Evolutionary conservation across 208 protist species (phyloP), one percentile per base, ranked within the genome.

Genomic region (Trypanosoma platydactyli): DNA sequence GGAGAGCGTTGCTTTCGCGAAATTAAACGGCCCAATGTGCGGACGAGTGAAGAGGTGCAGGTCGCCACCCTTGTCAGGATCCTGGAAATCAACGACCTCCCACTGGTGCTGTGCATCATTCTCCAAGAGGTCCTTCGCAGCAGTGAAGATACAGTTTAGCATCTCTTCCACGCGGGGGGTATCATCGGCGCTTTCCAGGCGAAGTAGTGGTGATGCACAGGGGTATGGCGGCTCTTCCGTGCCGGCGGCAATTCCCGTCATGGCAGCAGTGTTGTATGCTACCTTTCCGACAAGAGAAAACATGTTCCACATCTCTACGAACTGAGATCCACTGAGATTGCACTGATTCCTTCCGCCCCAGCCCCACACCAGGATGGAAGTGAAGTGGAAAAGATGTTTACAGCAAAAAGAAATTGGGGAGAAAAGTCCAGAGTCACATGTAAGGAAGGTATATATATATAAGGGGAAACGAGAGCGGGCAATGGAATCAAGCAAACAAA

Each of bases 191-290:
- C 76, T 67, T 11, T 86, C 72, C 40, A 95, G 74, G 16, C 71
- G 71, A 18, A 79, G 74, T 49, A 92, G 74, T 5, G 89, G 89
- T n/a, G 91, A 53, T 5, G 89, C 81, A 55, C 89, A 95, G 13
- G 89, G 86, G 68, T 95, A 95, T 16, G 89, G 84, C 0, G 89
- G 89, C 69, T 92, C 79, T 29, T 92, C 80, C 5, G 70, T 78
- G 52, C 86, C 87, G 3, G 83, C 85, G 11, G 86, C 79, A 15
- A 93, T 66, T 42, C 86, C 89, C 18, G 83, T 89, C 77, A 82
- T 90, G 45, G 83, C 70, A 9, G 86, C 89, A 7, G 85, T 84
- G 53, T 83, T 77, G 74, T 93, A 92, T 12, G 89, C 87, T 12
- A 77, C 80, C 49, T 86, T 78, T 20, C 86, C 86, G 58, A 93